A percentile compares a stretch with the other conserved stretches of the same genome.
These are phyloP conservation scores for Alternaria ethzedia DNA, from an alignment of 2,329 filamentous ascomycete genomes.

Conservation along the genomic window DNA sequence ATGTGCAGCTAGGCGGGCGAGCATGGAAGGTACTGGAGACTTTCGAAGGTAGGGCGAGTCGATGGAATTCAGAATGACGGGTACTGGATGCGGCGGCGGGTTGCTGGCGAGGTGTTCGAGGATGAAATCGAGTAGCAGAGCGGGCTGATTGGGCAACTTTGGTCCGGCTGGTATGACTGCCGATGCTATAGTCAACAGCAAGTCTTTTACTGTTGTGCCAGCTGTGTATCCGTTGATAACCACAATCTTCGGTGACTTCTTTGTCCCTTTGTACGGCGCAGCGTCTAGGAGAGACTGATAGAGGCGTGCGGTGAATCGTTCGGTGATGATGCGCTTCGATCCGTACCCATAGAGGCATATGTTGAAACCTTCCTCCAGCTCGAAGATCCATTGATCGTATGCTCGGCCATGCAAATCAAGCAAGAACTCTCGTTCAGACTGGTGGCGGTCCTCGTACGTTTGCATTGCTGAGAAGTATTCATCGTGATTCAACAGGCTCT, in stretches of 20 bases:
- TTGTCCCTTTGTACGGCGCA: conserved; percentile 36
- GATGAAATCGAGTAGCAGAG: conserved; percentile 72
- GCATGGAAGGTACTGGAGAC: conserved; percentile 69
- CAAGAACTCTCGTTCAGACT: conserved; percentile 72
- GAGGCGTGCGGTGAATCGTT: conserved; percentile 75
- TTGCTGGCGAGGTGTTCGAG: conserved; percentile 63
- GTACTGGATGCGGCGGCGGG: conserved; percentile 56
- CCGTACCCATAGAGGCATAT: conserved; percentile 88
- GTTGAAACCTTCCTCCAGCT: conserved; percentile 84
- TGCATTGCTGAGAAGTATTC: conserved; percentile 81
- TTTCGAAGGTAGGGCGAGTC: conserved; percentile 80
- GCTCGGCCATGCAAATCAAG: conserved; percentile 77
- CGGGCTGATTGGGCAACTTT: conserved; percentile 69
- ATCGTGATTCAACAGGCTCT: conserved; percentile 83
- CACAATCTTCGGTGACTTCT: conserved; percentile 67
- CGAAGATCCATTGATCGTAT: conserved; percentile 92
- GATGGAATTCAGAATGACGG: conserved; percentile 82
- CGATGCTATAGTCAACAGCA: conserved; percentile 71
- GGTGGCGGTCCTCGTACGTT: conserved; percentile 71
- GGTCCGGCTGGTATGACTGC: conserved; percentile 61
- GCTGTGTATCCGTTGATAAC: conserved; percentile 85
- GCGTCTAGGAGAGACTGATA: conserved; percentile 54
- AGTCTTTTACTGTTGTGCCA: conserved; percentile 69
- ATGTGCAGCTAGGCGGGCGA: conserved; percentile 79
- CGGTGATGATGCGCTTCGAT: conserved; percentile 79